phyloP scores from a whole-genome alignment of 2,329 filamentous ascomycete species.

The Fusarium sp. region DNA sequence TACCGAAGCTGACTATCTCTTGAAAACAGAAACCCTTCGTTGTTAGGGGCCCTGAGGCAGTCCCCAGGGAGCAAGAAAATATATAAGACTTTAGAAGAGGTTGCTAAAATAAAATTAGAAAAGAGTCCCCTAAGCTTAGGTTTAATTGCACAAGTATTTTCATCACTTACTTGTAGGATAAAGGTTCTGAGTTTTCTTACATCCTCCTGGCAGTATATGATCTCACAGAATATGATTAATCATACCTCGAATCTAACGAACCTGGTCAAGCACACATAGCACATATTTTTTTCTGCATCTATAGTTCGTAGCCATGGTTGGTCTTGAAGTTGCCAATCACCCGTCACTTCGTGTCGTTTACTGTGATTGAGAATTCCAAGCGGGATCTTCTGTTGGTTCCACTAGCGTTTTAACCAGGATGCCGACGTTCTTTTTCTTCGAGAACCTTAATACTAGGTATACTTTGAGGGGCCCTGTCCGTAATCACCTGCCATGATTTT shows the following conservation, averaged over 20 bases:
- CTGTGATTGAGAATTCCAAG: neutral
- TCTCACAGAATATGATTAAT: slow-evolving; percentile 2
- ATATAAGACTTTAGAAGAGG: neutral
- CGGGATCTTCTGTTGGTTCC: slow-evolving; percentile 17
- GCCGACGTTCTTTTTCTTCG: slow-evolving; percentile 28
- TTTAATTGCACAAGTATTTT: neutral
- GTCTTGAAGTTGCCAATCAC: neutral
- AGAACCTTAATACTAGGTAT: slow-evolving; percentile 23
- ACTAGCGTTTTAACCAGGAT: slow-evolving; percentile 11
- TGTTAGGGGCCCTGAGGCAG: neutral
- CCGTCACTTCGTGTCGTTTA: neutral
- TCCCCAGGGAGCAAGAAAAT: neutral
- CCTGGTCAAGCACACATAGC: neutral
- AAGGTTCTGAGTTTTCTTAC: neutral
- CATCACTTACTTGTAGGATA: neutral
- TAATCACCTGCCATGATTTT: slow-evolving; percentile 3
- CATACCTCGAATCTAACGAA: neutral
- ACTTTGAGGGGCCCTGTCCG: slow-evolving; percentile 1
- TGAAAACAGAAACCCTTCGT: neutral
- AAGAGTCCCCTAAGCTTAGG: neutral
- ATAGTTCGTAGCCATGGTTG: neutral
- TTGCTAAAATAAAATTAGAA: neutral
- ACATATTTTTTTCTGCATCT: neutral
- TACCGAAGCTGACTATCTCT: slow-evolving; percentile 9
- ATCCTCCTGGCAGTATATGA: neutral